Base-by-base conservation (phyloP, 495 filamentous ascomycete species). In the Rostrohypoxylon terebratum region DNA sequence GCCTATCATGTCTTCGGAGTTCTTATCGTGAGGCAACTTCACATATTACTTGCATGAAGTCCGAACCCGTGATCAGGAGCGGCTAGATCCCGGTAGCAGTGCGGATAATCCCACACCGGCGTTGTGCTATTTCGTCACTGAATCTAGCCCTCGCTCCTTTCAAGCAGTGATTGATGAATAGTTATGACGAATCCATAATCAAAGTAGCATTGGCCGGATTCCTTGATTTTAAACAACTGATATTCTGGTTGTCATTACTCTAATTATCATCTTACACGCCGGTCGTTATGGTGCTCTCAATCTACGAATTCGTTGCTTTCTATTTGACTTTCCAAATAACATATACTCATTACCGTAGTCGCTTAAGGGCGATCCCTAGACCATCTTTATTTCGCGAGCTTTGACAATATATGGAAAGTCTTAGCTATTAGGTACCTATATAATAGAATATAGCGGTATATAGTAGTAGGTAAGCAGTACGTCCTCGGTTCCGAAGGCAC, bases 401-500 rank as follows among this genome's bases (percentile, higher is more conserved):
- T 73, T 44, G 65, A 40, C 18, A 69, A 58, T 23, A n/a, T 73
- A 4, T 73, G 71, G 71, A 73, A 73, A 36, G 34, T 57, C 13
- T n/a, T 31, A 13, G 45, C 54, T 16, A 54, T 73, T n/a, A n/a
- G n/a, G n/a, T n/a, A n/a, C n/a, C n/a, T n/a, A n/a, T n/a, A n/a
- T n/a, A 38, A 1, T 44, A 28, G 42, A 73, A 69, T 54, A 34
- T 51, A 20, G 36, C 16, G 3, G 38, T 66, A 33, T 66, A 73
- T 48, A 20, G 36, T 13, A 1, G 38, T 66, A 33, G 66, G 69
- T 48, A 48, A 66, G 36, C 66, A 73, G 10, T 73, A 69, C 25
- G 9, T 48, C 51, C 28, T 44, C 71, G 2, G 67, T 61, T 1
- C 60, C 71, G n/a, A 58, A 71, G 3, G 71, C 71, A 20, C 44